These are phyloP conservation scores for Beauveria caledonica DNA, from an alignment of 2,329 filamentous ascomycete species.

Conservation along the genomic window DNA sequence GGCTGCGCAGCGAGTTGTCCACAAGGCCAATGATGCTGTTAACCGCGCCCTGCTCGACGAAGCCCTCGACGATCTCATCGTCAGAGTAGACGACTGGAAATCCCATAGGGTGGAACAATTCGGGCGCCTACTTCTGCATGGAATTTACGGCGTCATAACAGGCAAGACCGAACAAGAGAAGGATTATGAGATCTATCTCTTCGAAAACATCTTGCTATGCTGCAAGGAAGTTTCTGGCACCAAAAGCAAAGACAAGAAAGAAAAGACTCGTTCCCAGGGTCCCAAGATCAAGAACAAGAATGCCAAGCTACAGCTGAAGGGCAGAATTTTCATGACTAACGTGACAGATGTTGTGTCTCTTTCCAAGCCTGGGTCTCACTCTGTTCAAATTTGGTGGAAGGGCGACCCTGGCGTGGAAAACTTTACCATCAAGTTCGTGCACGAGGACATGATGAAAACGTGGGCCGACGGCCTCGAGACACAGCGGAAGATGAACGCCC, in stretches of 20 bases:
- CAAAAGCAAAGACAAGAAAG: conserved; percentile 73
- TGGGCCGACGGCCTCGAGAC: conserved; percentile 75
- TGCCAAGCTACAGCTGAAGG: conserved; percentile 87
- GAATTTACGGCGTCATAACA: conserved; percentile 86
- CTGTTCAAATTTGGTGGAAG: conserved; percentile 97
- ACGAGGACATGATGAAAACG: conserved; percentile 87
- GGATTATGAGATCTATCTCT: conserved; percentile 98
- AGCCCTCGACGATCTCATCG: conserved; percentile 72
- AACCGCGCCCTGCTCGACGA: conserved; percentile 79
- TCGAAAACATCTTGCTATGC: conserved; percentile 89
- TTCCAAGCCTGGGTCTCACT: conserved; percentile 83
- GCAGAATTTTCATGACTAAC: conserved; percentile 98
- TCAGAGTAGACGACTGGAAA: conserved; percentile 94
- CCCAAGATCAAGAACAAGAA: conserved; percentile 56
- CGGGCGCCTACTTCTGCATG: conserved; percentile 78
- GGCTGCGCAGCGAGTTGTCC: conserved; percentile 72
- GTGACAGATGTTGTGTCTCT: conserved; percentile 89
- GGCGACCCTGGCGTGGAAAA: conserved; percentile 93
- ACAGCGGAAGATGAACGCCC: conserved; percentile 58
- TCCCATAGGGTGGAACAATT: conserved; percentile 86
- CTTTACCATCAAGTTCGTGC: conserved; percentile 87
- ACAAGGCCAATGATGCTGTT: conserved; percentile 83
- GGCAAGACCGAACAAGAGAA: conserved; percentile 84
- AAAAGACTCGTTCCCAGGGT: conserved; percentile 47
- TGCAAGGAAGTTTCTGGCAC: conserved; percentile 90